Evolutionary conservation across 495 filamentous ascomycete species (phyloP).

Genomic region (Tuber magnatum): DNA sequence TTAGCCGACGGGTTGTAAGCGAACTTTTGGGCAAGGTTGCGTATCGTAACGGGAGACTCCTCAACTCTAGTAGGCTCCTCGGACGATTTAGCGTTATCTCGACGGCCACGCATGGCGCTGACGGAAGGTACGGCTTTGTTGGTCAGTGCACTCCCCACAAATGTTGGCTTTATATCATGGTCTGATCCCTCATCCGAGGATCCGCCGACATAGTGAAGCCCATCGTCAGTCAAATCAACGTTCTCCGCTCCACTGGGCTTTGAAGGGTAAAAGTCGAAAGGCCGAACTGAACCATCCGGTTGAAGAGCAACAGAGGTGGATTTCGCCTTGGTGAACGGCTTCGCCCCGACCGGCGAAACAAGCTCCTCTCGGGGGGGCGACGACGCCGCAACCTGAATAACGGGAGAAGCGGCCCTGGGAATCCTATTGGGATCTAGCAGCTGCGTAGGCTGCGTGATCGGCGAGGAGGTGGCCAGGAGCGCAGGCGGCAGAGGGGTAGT

Average conservation of each 20-base stretch:
- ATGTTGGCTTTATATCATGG: slow-evolving; percentile 58
- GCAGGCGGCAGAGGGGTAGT: slow-evolving; percentile 18
- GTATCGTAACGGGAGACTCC: slow-evolving; percentile 23
- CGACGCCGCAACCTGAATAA: slow-evolving; percentile 78
- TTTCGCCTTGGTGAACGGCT: not conserved
- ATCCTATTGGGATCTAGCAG: slow-evolving; percentile 41
- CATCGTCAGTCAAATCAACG: slow-evolving; percentile 46
- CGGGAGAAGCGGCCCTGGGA: slow-evolving; percentile 45
- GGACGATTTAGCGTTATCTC: slow-evolving; percentile 14
- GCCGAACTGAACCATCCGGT: slow-evolving; percentile 32
- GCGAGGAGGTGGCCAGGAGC: slow-evolving; percentile 35
- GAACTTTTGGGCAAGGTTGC: slow-evolving; percentile 15
- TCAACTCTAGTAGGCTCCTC: slow-evolving; percentile 18
- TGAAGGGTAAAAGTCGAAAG: slow-evolving; percentile 39
- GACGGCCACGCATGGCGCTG: slow-evolving; percentile 33
- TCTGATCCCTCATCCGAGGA: slow-evolving; percentile 53
- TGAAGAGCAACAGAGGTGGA: slow-evolving; percentile 15
- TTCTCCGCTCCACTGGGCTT: slow-evolving; percentile 20
- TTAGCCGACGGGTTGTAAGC: slow-evolving; percentile 21
- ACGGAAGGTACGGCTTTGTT: slow-evolving; percentile 29
- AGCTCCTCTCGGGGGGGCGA: slow-evolving; percentile 54
- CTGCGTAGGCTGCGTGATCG: slow-evolving; percentile 65
- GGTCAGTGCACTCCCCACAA: slow-evolving; percentile 19
- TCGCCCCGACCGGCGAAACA: slow-evolving; percentile 15
- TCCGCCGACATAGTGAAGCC: slow-evolving; percentile 51